Evolutionary conservation across 2,329 filamentous ascomycete genomes (phyloP), one percentile per base, ranked within the genome.

Genomic region (Pyricularia grisea): DNA sequence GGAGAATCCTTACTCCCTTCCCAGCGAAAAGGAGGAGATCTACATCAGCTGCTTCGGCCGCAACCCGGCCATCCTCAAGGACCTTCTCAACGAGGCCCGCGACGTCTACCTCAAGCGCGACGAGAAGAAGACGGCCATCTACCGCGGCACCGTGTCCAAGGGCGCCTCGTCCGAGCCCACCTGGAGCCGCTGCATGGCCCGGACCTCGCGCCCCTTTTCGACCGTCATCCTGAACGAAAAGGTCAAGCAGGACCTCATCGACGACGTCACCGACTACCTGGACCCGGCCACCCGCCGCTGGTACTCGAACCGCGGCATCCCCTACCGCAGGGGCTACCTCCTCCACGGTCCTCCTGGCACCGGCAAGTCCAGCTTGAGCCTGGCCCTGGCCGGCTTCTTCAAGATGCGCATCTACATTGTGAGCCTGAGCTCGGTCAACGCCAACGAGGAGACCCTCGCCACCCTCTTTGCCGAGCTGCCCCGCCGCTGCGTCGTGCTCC

Each of bases 221-320:
- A 90, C 88, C 1, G 87, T 90, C 63, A 88, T 90, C 68, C 81
- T 91, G 66, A 84, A 87, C 73, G 86, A 89, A 69, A 78, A 83
- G 73, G 82, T 84, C 66, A 91, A 90, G 80, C 76, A 83, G 70
- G 81, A 84, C 2, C 80, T 91, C 14, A 80, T 90, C 66, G 81
- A 83, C 61, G 88, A 90, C 73, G 83, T 89, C 36, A 81, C 81
- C 30, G 87, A 90, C 73, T 90, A 90, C 73, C 83, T 91, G 50
- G 81, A 87, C 71, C 87, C 87, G 0, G 78, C 81, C 14, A 90
- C 88, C 0, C 82, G 86, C 64, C 83, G 88, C n/a, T 97, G 92
- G 92, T 97, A 97, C 76, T 84, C 89, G 0, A 90, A 92, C 72
- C 85, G 92, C 7, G 93, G 93, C 0, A 94, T 97, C 33, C 93